Percentiles rank a stretch among this genome's conserved stretches.
Evolutionary conservation across 2,329 filamentous ascomycete species (phyloP).

Genomic region (Didymosphaeria variabile): DNA sequence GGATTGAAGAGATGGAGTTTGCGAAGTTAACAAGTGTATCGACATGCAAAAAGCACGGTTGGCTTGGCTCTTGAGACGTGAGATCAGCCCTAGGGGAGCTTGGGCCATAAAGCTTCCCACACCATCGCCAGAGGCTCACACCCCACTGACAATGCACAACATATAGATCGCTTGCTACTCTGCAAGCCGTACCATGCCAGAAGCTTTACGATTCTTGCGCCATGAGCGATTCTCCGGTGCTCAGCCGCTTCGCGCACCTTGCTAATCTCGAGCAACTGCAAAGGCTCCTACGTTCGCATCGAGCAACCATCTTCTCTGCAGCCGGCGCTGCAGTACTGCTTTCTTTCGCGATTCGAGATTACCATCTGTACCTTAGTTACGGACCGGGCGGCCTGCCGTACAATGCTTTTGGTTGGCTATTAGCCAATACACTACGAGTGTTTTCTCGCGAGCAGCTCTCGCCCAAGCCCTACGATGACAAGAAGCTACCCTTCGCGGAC

Average conservation of each 20-base stretch:
- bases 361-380: conserved; percentile 54
- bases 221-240: conserved; percentile 10
- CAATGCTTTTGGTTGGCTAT: conserved; percentile 54
- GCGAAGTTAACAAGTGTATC: neutral
- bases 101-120: neutral
- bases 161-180: neutral
- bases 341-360: conserved; percentile 38
- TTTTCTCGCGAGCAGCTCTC: conserved; percentile 47
- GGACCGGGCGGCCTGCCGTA: conserved; percentile 57
- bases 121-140: neutral
- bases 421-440: conserved; percentile 39
- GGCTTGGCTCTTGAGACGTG: too few species aligned
- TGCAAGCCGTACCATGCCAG: too few species aligned
- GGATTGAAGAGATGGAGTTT: neutral
- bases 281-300: conserved; percentile 16
- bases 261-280: neutral
- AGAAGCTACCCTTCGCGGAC: conserved; percentile 22
- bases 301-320: conserved; percentile 19
- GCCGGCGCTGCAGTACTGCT: conserved; percentile 22
- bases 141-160: neutral
- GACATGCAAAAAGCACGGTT: neutral
- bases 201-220: neutral
- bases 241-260: neutral
- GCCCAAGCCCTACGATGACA: conserved; percentile 37
- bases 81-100: neutral